These are phyloP conservation scores for Chloris gayana DNA, from an alignment of 176 grass and related monocot species.

Conservation along the genomic window DNA sequence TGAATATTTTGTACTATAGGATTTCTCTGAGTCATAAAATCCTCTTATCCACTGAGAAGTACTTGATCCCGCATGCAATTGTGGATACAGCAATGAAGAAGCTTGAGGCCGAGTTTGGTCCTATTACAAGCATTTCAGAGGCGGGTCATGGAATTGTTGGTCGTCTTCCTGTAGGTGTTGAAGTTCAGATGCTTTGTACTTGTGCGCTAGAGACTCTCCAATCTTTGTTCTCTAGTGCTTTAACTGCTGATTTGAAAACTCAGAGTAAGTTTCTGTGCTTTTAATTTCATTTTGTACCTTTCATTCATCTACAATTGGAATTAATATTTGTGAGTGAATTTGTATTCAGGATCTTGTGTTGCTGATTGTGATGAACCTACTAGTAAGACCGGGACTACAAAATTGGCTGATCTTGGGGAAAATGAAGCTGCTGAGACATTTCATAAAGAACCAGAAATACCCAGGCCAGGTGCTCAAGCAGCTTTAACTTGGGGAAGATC, in stretches of 20 bases:
- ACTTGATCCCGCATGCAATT: conserved; percentile 50
- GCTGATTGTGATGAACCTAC: background rate
- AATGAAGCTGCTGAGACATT: conserved; percentile 28
- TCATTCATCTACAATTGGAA: background rate
- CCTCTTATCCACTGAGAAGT: conserved; percentile 48
- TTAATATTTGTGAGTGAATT: background rate
- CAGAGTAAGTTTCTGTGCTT: conserved; percentile 40
- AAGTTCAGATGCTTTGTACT: conserved; percentile 56
- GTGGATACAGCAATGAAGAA: conserved; percentile 58
- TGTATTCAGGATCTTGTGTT: conserved; percentile 21
- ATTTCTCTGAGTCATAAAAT: conserved; percentile 63
- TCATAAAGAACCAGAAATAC: conserved; percentile 51
- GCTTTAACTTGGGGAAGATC: conserved; percentile 10
- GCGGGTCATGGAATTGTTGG: conserved; percentile 51
- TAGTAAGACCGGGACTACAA: background rate
- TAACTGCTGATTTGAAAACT: background rate
- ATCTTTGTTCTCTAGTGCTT: conserved; percentile 22
- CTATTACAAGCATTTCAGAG: conserved; percentile 33
- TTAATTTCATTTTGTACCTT: background rate
- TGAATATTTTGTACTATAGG: conserved; percentile 55
- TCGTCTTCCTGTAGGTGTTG: conserved; percentile 43
- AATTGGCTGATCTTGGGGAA: background rate
- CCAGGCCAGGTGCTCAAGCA: background rate
- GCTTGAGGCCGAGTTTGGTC: conserved; percentile 50
- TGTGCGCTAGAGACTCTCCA: conserved; percentile 42